Conservation (phyloP, 257 asterid genomes). For the Agastache rugosa region DNA sequence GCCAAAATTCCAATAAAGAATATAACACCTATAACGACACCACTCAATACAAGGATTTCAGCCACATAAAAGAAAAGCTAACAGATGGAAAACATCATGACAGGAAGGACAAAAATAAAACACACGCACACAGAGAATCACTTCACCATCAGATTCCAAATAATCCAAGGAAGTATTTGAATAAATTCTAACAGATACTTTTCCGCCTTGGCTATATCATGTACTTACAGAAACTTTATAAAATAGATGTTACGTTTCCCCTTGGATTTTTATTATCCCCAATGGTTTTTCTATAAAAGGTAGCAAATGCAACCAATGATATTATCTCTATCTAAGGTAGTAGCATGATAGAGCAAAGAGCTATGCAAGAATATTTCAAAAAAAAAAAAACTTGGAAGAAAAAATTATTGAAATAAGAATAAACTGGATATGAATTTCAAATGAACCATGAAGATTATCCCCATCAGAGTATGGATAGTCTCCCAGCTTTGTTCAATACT, state of each 20-base stretch:
- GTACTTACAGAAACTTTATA: not conserved
- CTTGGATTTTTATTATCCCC: not conserved
- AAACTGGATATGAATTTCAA: not conserved
- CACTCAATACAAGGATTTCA: not conserved
- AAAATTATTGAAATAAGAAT: not conserved
- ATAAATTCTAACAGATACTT: not conserved
- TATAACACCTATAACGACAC: not conserved
- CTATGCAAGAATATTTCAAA: not conserved
- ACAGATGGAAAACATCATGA: not conserved
- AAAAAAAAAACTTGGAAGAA: not conserved
- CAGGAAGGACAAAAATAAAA: not conserved
- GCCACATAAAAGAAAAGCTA: not conserved
- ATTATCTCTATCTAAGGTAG: not conserved
- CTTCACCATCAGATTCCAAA: slow-evolving; percentile 4
- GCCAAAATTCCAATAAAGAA: slow-evolving; percentile 12
- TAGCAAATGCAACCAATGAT: too few relatives aligned
- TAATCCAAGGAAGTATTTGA: slow-evolving; percentile 9
- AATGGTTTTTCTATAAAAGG: not conserved
- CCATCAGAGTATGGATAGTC: not conserved
- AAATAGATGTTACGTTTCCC: not conserved
- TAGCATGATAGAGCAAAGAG: not conserved
- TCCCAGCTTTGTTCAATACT: not conserved
- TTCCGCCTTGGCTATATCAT: not conserved
- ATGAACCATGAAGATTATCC: not conserved
- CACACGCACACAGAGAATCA: not conserved